These are phyloP conservation scores for Meripilus lineatus DNA, from an alignment of 1,284 basidiomycete species.

Conservation along the genomic window DNA sequence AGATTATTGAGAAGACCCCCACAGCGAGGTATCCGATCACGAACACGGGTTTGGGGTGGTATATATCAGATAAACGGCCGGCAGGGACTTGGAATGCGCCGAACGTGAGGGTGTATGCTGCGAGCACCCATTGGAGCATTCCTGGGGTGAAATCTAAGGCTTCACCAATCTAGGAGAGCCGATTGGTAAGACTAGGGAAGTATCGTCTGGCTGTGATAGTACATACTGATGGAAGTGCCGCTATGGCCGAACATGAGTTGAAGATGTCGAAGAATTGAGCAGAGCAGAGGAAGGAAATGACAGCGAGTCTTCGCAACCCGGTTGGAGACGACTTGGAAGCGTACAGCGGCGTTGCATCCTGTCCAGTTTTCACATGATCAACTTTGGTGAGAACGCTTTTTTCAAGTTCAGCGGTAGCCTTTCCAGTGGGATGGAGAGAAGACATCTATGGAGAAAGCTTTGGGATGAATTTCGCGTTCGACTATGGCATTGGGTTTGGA, in stretches of 20 bases:
- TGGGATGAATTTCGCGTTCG: too few relatives aligned
- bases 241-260: conserved; percentile 9
- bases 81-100: conserved; percentile 12
- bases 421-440: too few relatives aligned
- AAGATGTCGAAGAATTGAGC: conserved; percentile 14
- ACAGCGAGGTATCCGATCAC: conserved; percentile 9
- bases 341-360: too few relatives aligned
- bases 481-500: too few relatives aligned
- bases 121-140: conserved; percentile 11
- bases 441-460: too few relatives aligned
- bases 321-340: conserved; percentile 1
- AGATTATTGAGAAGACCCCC: conserved; percentile 11
- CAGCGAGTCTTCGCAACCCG: conserved; percentile 5
- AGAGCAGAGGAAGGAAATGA: conserved; percentile 8
- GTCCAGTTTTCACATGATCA: too few relatives aligned
- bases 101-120: conserved; percentile 13
- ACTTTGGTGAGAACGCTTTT: too few relatives aligned
- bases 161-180: conserved; percentile 7
- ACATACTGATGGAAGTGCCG: conserved; percentile 10
- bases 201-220: not conserved
- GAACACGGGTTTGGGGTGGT: conserved; percentile 11
- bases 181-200: not conserved
- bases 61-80: conserved; percentile 10
- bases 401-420: too few relatives aligned
- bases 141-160: conserved; percentile 8